Conservation (phyloP, 2,329 filamentous ascomycete genomes). For the Arthrinium puccinioides region DNA sequence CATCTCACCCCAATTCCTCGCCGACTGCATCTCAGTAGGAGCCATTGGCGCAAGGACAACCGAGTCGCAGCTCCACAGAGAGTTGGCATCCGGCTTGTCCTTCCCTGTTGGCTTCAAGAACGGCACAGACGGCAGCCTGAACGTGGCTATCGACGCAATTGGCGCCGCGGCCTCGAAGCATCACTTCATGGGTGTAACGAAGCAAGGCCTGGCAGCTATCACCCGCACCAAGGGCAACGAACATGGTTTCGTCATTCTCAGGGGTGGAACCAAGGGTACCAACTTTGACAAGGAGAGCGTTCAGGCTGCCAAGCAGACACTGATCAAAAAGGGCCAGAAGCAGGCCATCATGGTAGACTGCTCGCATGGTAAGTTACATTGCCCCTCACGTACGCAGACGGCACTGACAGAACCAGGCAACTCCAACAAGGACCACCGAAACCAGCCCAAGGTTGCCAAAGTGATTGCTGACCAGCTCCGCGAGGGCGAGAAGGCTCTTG, state of each 20-base stretch:
- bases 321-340: constrained; percentile 76
- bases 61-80: constrained; percentile 92
- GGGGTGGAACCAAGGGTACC: constrained; percentile 84
- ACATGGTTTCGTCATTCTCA: constrained; percentile 93
- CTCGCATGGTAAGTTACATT: constrained; percentile 66
- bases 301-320: constrained; percentile 66
- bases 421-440: constrained; percentile 94
- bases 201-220: constrained; percentile 92
- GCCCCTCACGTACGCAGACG: neutral
- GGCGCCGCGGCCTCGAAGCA: constrained; percentile 79
- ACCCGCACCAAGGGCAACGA: constrained; percentile 90
- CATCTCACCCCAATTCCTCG: constrained; percentile 95
- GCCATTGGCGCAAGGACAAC: constrained; percentile 95
- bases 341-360: constrained; percentile 97
- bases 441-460: constrained; percentile 90
- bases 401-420: constrained; percentile 54
- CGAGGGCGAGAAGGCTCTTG: constrained; percentile 78
- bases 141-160: constrained; percentile 92
- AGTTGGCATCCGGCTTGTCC: constrained; percentile 87
- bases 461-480: constrained; percentile 77
- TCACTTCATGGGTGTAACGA: constrained; percentile 98
- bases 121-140: constrained; percentile 86
- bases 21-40: constrained; percentile 90
- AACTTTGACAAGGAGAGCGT: constrained; percentile 90
- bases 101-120: constrained; percentile 99